Evolutionary conservation across 148 eudicot genomes (phyloP).

Genomic region (Rhododendron simsii): DNA sequence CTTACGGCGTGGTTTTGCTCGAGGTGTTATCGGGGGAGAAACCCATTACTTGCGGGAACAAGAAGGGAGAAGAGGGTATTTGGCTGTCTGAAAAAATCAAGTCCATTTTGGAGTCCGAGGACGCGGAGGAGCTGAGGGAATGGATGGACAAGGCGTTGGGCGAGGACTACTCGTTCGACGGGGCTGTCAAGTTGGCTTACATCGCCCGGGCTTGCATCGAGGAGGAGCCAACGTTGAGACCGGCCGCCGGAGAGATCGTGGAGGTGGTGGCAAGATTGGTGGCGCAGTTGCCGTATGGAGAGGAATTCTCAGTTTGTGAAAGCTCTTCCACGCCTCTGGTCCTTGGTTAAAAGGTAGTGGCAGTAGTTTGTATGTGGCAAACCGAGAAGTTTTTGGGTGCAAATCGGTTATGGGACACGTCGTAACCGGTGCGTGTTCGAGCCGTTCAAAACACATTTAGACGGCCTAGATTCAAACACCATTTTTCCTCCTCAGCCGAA

Average conservation of each 20-base stretch:
- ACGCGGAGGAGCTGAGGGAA: slow-evolving; percentile 48
- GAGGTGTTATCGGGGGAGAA: slow-evolving; percentile 72
- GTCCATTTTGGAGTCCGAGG: slow-evolving; percentile 40
- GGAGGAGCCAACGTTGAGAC: slow-evolving; percentile 52
- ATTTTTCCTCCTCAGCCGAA: no score
- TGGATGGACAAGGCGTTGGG: slow-evolving; percentile 79
- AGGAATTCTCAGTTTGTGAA: slow-evolving; percentile 25
- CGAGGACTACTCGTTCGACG: slow-evolving; percentile 61
- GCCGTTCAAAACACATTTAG: no score
- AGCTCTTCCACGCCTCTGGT: slow-evolving; percentile 40
- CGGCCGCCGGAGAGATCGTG: slow-evolving; percentile 73
- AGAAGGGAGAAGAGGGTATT: slow-evolving; percentile 23
- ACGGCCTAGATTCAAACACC: no score
- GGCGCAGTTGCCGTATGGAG: slow-evolving; percentile 40
- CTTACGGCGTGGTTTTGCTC: slow-evolving; percentile 71
- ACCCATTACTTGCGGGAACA: slow-evolving; percentile 28
- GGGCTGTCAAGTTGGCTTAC: slow-evolving; percentile 53
- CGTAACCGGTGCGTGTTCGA: rapidly evolving
- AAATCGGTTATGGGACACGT: no score
- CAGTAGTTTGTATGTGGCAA: not conserved
- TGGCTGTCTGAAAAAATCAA: slow-evolving; percentile 43
- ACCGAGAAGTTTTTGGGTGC: no score
- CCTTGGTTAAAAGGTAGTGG: not conserved
- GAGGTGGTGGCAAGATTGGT: slow-evolving; percentile 65
- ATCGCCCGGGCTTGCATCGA: slow-evolving; percentile 72